Evolutionary conservation across 2,329 filamentous ascomycete genomes (phyloP), one percentile per base, ranked within the genome.

Genomic region (Colletotrichum lindemuthianum): DNA sequence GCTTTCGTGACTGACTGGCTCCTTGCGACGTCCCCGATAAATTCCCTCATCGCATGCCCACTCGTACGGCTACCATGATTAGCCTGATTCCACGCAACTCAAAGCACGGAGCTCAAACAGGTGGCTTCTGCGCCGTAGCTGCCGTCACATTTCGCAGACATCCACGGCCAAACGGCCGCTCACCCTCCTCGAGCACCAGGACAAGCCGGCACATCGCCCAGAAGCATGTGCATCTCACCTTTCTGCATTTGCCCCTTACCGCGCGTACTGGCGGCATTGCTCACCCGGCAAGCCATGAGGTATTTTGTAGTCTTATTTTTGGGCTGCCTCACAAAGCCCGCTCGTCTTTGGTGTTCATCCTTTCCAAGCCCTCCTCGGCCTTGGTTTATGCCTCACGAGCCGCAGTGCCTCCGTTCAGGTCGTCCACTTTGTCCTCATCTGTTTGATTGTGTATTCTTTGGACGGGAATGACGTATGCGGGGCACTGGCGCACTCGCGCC

Each of bases 1-100:
- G 49, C 24, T 56, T 32, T 9, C 33, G 53, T 39, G 60, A 40
- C 41, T 60, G 55, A 48, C 43, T 39, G 16, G 39, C 53, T 56
- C 59, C 24, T 59, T 34, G 16, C 39, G 44, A 24, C 33, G 57
- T 65, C 33, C 33, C 65, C 43, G 54, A 59, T 33, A 66, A 67
- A 67, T 67, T 66, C 63, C 65, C 65, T 67, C 65, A 63, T 24
- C 45, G 36, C 53, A 61, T 61, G 54, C 49, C 63, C 63, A 63
- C 56, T 54, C 65, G 52, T 56, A 53, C 40, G 32, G 48, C 52
- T 60, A 59, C 56, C 65, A 60, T 47, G 60, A 60, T 59, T 55
- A 66, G 57, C 58, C 57, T 63, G 63, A 53, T 52, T 43, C 47
- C 58, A 48, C 61, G 63, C 63, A 57, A 43, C 63, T 51, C 44